These are phyloP conservation scores for Aechmea fasciata DNA, from an alignment of 176 grass and related monocot genomes.

Conservation along the genomic window DNA sequence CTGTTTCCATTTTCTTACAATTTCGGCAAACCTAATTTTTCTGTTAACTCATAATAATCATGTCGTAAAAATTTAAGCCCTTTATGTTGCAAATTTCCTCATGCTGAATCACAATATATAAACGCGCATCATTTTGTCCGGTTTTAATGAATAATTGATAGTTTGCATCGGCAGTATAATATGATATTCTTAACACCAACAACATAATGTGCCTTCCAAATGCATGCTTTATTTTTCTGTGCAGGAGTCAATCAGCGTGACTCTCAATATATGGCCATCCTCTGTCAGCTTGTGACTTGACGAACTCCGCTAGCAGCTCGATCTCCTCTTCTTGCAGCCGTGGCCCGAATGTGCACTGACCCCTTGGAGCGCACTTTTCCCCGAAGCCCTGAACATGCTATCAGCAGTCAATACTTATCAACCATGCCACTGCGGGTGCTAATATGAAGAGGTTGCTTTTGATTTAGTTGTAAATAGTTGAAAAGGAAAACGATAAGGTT, in stretches of 20 bases:
- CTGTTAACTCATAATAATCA: no score
- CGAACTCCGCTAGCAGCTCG: slow-evolving; percentile 62
- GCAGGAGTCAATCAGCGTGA: slow-evolving; percentile 34
- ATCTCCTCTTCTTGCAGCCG: slow-evolving; percentile 67
- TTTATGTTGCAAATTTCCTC: no score
- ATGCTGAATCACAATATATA: no score
- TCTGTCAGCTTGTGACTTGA: slow-evolving; percentile 60
- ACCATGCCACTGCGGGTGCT: not conserved
- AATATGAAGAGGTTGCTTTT: not conserved
- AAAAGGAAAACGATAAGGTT: not conserved
- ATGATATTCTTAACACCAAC: not conserved
- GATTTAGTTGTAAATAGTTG: not conserved
- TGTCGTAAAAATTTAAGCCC: no score
- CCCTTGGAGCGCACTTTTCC: slow-evolving; percentile 65
- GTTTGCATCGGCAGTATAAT: not conserved
- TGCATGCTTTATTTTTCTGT: slow-evolving; percentile 14
- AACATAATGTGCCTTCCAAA: slow-evolving; percentile 6
- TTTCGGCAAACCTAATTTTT: no score
- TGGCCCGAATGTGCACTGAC: slow-evolving; percentile 74
- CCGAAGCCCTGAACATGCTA: slow-evolving; percentile 52
- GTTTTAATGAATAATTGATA: not conserved
- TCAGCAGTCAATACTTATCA: not conserved
- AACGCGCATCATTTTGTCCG: not conserved
- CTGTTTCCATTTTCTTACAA: not conserved
- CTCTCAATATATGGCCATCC: slow-evolving; percentile 58